Evolutionary conservation across 768 basidiomycete genomes (phyloP), one percentile per base, ranked within the genome.

Genomic region (Xerocomus brunneocitrinus): DNA sequence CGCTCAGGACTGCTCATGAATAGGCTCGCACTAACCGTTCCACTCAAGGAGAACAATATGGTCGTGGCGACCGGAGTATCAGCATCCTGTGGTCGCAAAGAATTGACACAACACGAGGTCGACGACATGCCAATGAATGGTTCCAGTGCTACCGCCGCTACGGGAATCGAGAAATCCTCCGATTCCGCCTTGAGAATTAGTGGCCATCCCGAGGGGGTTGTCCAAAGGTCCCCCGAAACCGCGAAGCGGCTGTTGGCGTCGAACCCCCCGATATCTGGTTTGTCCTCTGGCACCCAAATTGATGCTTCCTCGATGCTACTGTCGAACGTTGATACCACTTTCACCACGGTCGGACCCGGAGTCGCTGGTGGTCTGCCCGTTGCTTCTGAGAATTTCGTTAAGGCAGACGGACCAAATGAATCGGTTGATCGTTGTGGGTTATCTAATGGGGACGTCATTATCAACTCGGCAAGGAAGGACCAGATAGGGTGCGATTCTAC

Each of bases 211-310:
- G 32, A 39, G 50, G 38, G 32, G 24, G 31, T 45, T 19, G 30
- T 24, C n/a, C 45, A 13, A 27, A 32, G n/a, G 22, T 30, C 39
- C 25, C 27, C 8, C 13, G 50, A 45, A 41, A 25, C 25, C 8
- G 27, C 28, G 36, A 52, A 58, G 24, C 31, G 9, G 10, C 8
- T n/a, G 7, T 25, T 42, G n/a, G 14, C n/a, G 7, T 22, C 41
- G n/a, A 28, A 48, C 24, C 57, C 60, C n/a, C 50, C 62, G 10
- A 52, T 42, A 44, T 47, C 50, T 42, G 39, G 42, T 5, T 47
- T 46, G n/a, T 56, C 62, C 10, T 65, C 58, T 22, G 51, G 48
- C 34, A 65, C 53, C 8, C 57, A 54, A 41, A 42, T 57, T 22
- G 54, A 57, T 51, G 25, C 44, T 48, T 65, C 58, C 24, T 47